Evolutionary conservation across 208 protist genomes (phyloP).

Genomic region (Crithidia fasciculata): DNA sequence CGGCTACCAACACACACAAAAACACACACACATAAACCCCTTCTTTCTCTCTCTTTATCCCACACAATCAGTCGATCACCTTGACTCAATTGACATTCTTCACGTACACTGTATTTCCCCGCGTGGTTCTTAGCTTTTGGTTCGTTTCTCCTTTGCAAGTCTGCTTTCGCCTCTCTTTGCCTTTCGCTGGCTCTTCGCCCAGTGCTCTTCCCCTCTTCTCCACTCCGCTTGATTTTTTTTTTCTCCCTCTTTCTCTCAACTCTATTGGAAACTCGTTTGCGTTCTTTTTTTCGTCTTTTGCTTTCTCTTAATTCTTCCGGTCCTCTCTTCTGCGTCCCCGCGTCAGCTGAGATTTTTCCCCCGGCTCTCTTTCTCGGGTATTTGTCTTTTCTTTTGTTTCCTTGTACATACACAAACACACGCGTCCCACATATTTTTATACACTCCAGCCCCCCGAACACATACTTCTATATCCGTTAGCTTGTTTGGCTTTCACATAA

Average conservation of each 20-base stretch:
- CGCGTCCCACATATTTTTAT: too few species aligned
- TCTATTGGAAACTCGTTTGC: slow-evolving; percentile 18
- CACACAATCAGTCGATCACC: too few species aligned
- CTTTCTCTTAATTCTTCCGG: not conserved
- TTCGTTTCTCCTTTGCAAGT: slow-evolving; percentile 1
- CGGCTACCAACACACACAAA: too few species aligned
- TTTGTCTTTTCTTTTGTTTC: not conserved
- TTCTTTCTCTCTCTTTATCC: too few species aligned
- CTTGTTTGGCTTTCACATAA: too few species aligned
- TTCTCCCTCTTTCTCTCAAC: slow-evolving; percentile 3
- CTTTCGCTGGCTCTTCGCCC: too few species aligned
- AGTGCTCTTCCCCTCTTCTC: not conserved
- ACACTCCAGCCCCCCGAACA: too few species aligned
- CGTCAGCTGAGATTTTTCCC: not conserved
- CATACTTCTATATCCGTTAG: too few species aligned
- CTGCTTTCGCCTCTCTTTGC: slow-evolving; percentile 2
- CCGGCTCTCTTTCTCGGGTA: too few species aligned
- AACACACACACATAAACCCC: too few species aligned
- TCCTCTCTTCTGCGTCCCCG: not conserved
- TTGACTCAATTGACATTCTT: not conserved
- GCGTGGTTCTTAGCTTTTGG: not conserved
- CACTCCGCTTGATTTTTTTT: not conserved
- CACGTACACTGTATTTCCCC: not conserved
- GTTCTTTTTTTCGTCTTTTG: not conserved
- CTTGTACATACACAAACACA: not conserved